phyloP scores from a whole-genome alignment of 139 green algal genomes.

The Nannochloris sp. region DNA sequence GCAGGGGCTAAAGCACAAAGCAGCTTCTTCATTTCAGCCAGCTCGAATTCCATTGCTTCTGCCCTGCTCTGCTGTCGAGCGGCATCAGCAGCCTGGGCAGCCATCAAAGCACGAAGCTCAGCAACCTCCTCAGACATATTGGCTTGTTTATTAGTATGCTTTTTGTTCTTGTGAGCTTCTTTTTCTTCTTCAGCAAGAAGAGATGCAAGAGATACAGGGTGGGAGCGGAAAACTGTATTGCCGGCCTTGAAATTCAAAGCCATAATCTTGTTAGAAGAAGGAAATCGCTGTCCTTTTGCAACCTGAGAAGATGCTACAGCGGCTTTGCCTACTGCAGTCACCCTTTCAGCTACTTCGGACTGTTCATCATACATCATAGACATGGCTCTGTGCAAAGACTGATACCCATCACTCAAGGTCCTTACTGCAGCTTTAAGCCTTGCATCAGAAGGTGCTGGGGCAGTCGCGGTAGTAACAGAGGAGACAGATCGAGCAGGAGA shows the following conservation, averaged over 20 bases:
- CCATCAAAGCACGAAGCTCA: background rate
- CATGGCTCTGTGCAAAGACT: constrained; percentile 5
- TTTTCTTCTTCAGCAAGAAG: background rate
- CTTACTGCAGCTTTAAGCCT: background rate
- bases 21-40: background rate
- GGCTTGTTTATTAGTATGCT: background rate
- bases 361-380: constrained; percentile 6
- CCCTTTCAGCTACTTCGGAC: background rate
- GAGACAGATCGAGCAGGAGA: background rate
- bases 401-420: constrained; percentile 8
- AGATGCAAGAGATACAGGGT: background rate
- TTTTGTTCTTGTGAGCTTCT: background rate
- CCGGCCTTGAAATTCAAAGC: no score
- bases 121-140: background rate
- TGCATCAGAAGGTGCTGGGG: background rate
- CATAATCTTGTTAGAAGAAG: no score
- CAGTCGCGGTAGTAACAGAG: background rate
- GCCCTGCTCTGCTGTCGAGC: background rate
- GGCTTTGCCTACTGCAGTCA: background rate
- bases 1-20: background rate
- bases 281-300: no score
- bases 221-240: no score
- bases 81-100: background rate
- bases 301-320: no score
- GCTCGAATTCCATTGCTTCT: background rate